Evolutionary conservation across 345 rosid species (phyloP).

Genomic region (Camelina sativa): DNA sequence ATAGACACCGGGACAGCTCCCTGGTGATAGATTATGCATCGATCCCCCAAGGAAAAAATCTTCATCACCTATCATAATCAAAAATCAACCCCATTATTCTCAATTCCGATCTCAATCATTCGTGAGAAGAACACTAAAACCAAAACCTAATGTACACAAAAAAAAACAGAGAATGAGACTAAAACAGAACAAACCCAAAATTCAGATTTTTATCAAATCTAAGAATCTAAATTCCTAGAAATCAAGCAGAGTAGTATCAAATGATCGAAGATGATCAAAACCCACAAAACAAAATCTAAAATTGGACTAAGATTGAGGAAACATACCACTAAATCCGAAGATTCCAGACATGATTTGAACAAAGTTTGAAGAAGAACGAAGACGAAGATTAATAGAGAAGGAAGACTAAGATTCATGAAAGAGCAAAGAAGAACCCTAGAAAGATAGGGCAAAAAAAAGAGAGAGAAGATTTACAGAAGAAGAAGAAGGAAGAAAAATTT

Average conservation of each 20-base stretch:
- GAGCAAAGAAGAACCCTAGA: slow-evolving; percentile 59
- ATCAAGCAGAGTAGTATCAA: background rate
- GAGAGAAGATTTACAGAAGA: background rate
- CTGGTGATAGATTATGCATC: slow-evolving; percentile 65
- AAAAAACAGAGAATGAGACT: background rate
- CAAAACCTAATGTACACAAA: slow-evolving; percentile 4
- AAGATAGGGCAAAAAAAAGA: slow-evolving; percentile 77
- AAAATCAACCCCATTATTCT: slow-evolving; percentile 12
- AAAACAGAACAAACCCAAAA: background rate
- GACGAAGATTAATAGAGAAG: slow-evolving; percentile 22
- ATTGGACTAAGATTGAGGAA: background rate
- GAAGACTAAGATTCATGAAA: slow-evolving; percentile 62
- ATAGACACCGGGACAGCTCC: slow-evolving; percentile 69
- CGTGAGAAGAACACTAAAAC: background rate
- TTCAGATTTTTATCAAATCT: background rate
- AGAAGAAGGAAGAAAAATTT: background rate
- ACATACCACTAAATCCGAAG: slow-evolving; percentile 68
- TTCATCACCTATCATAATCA: slow-evolving; percentile 58
- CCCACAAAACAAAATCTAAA: background rate
- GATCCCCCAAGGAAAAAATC: slow-evolving; percentile 73
- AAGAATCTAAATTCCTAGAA: background rate
- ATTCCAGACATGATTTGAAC: slow-evolving; percentile 77
- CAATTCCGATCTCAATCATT: background rate
- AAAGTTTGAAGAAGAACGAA: slow-evolving; percentile 54
- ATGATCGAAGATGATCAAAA: slow-evolving; percentile 6